Conservation (phyloP, 2,329 filamentous ascomycete species). For the Stenocarpella maydis region DNA sequence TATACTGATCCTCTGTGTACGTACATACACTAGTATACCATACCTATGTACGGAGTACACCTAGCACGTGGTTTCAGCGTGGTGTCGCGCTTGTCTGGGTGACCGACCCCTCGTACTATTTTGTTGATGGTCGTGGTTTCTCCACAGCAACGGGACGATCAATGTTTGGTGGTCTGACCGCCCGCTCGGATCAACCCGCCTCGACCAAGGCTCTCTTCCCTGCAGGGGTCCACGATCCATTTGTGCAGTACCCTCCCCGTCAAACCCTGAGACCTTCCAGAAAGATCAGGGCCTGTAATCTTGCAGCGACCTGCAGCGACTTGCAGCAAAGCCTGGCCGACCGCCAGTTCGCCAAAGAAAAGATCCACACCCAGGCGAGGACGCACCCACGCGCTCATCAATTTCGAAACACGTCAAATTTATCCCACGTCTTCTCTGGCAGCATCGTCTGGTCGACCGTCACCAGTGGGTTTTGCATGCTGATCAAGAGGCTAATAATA, state of each 20-base stretch:
- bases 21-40: too few species aligned
- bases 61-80: too few species aligned
- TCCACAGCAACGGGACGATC: slow-evolving; percentile 19
- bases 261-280: background rate
- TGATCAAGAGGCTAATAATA: background rate
- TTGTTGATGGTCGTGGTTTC: slow-evolving; percentile 6
- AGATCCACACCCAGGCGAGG: background rate
- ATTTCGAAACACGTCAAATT: slow-evolving; percentile 23
- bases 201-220: background rate
- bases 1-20: too few species aligned
- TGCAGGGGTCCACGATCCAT: background rate
- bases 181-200: slow-evolving; percentile 20
- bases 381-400: slow-evolving; percentile 24
- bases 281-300: slow-evolving; percentile 4
- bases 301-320: background rate
- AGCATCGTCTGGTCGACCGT: slow-evolving; percentile 4
- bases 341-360: slow-evolving; percentile 15
- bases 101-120: too few species aligned
- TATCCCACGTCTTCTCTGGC: background rate
- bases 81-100: too few species aligned
- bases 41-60: too few species aligned
- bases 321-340: background rate
- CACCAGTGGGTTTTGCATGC: background rate
- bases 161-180: slow-evolving; percentile 18
- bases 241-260: background rate